These are phyloP conservation scores for Leptomonas pyrrhocoris DNA, from an alignment of 208 protist genomes.

Conservation along the genomic window DNA sequence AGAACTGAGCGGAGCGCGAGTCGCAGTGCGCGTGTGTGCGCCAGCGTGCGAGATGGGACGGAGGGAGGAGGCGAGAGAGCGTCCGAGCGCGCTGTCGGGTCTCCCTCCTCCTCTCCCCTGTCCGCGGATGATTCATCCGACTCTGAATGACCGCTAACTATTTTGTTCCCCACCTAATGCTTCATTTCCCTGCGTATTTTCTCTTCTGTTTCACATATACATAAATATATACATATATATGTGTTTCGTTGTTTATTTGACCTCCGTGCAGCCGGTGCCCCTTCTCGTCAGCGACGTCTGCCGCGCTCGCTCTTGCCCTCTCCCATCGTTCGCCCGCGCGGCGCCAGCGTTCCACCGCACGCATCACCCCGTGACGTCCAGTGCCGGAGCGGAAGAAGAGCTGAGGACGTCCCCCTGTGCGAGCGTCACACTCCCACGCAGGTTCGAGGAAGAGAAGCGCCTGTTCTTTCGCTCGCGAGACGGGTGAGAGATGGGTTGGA, in stretches of 20 bases:
- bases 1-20: conserved; percentile 10
- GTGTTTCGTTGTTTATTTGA: not conserved
- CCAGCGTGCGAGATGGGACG: not conserved
- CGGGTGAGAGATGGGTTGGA: too few relatives aligned
- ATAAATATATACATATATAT: not conserved
- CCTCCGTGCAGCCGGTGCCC: not conserved
- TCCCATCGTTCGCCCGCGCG: not conserved
- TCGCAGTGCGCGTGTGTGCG: not conserved
- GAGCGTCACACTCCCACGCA: too few relatives aligned
- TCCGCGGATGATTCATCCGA: too few relatives aligned
- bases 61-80: not conserved
- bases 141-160: too few relatives aligned
- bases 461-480: too few relatives aligned
- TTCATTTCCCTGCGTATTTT: not conserved
- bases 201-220: not conserved
- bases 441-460: too few relatives aligned
- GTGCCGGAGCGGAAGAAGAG: not conserved
- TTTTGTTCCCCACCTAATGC: not conserved
- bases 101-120: not conserved
- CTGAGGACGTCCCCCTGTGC: too few relatives aligned
- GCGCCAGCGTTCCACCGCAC: conserved; percentile 3
- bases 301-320: conserved; percentile 18
- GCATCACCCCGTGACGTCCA: not conserved
- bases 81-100: not conserved
- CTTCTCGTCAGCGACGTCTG: not conserved